Evolutionary conservation across 192 early-diverging fungal species (phyloP).

Genomic region (Podochytrium sp.): DNA sequence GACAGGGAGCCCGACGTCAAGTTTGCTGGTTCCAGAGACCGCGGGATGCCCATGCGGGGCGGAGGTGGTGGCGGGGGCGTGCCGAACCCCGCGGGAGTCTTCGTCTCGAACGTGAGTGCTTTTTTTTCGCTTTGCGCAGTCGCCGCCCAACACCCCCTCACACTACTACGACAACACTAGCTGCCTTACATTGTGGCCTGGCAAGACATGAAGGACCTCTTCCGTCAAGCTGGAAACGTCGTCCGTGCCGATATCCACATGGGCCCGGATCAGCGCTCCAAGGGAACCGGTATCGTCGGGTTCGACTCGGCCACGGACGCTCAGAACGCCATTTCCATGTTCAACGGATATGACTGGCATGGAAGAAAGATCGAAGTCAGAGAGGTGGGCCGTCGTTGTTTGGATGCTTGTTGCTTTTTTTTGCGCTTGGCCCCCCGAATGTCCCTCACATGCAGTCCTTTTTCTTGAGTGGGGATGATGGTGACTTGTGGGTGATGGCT

Average conservation of each 20-base stretch:
- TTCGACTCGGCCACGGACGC: conserved; percentile 72
- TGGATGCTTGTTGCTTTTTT: not conserved
- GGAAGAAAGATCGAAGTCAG: conserved; percentile 78
- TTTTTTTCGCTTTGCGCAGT: not conserved
- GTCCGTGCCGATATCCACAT: conserved; percentile 71
- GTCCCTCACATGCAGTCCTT: not conserved
- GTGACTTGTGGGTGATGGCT: too few species aligned
- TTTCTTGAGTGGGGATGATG: not conserved
- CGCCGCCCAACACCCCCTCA: too few species aligned
- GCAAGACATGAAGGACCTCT: conserved; percentile 88
- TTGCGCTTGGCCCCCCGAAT: conserved; percentile 3
- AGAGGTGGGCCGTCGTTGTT: conserved; percentile 56
- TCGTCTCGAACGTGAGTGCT: conserved; percentile 14
- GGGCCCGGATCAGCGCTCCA: conserved; percentile 66
- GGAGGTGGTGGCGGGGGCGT: conserved; percentile 17
- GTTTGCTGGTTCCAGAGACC: conserved; percentile 29
- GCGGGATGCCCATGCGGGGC: not conserved
- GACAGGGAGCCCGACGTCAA: conserved; percentile 65
- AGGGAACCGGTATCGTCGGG: conserved; percentile 74
- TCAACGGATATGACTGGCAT: conserved; percentile 79
- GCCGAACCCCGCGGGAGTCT: conserved; percentile 7
- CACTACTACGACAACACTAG: too few species aligned
- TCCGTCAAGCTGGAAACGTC: conserved; percentile 73
- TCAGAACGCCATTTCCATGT: conserved; percentile 74
- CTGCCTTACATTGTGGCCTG: conserved; percentile 77